Conservation (phyloP, 768 basidiomycete species). For the Boletus sp. region DNA sequence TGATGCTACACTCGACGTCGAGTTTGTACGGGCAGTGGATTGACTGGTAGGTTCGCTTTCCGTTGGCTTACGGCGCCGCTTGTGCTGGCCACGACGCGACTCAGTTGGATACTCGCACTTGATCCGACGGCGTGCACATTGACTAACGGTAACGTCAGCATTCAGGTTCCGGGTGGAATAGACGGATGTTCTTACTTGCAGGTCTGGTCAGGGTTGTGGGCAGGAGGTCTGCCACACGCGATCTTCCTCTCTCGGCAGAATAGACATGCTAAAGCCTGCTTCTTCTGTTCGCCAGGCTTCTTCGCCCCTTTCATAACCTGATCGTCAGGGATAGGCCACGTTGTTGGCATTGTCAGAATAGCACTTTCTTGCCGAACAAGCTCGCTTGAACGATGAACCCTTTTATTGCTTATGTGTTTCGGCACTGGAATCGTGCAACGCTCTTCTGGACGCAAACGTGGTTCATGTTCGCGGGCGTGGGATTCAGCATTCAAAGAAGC, state of each 20-base stretch:
- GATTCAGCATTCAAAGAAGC: slow-evolving; percentile 13
- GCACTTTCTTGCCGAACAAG: slow-evolving; percentile 29
- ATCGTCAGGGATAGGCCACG: slow-evolving; percentile 37
- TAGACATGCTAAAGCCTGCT: slow-evolving; percentile 46
- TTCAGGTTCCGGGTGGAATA: slow-evolving; percentile 6
- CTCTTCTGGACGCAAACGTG: slow-evolving; percentile 26
- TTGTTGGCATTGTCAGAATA: slow-evolving; percentile 23
- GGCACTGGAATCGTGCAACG: slow-evolving; percentile 15
- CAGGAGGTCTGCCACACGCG: slow-evolving; percentile 44
- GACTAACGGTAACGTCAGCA: slow-evolving; percentile 33
- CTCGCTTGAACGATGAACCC: slow-evolving; percentile 28
- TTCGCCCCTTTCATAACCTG: slow-evolving; percentile 31
- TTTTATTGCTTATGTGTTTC: slow-evolving; percentile 27
- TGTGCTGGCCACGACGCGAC: slow-evolving; percentile 47
- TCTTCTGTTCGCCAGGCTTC: slow-evolving; percentile 40
- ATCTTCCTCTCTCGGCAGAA: slow-evolving; percentile 53
- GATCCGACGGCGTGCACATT: slow-evolving; percentile 47
- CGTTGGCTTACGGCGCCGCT: slow-evolving; percentile 34
- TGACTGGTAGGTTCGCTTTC: slow-evolving; percentile 27
- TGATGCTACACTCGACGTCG: slow-evolving; percentile 17
- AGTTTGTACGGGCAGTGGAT: slow-evolving; percentile 20
- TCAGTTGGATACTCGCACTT: slow-evolving; percentile 50
- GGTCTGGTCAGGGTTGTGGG: slow-evolving; percentile 36
- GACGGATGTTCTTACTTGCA: slow-evolving; percentile 44
- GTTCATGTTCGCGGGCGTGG: slow-evolving; percentile 20